Base-by-base conservation (phyloP, 805 yeast species). In the Deakozyma indianensis region DNA sequence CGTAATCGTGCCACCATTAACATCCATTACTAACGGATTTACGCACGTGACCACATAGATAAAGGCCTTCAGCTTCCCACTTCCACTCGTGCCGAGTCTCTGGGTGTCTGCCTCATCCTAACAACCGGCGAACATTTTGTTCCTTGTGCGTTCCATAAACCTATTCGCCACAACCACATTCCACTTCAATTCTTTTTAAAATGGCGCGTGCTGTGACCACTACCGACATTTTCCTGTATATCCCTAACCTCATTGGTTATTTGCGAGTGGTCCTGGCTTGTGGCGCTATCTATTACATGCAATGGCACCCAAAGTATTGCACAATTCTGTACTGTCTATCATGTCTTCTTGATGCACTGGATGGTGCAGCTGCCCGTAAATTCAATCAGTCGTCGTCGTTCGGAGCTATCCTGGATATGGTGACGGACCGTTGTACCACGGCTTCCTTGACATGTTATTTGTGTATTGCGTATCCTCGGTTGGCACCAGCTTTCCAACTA, bases 341-440 rank as follows among this genome's bases (percentile, higher is more conserved):
- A 11, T 94, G 98, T 55, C 69, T 92, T 46, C 69, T 92, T 50
- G 99, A 92, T 64, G 99, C 99, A 0, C 75, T 87, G 47, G 99
- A 92, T 61, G 99, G 99, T 3, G 78, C 81, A 46, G 94, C 95
- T 47, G 99, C 99, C 3, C 74, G 99, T 51, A 74, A 73, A 56
- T 85, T 71, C 61, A 77, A 83, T 60, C 99, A 92, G 63, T 81
- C 95, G 15, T 84, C 96, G 25, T 74, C 77, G 53, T 85, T 86
- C 53, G 99, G 99, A 29, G 97, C 98, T 18, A 95, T 94, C 20
- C 73, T 92, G 55, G 99, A 92, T 64, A 92, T 92, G 99, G 96
- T 92, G 25, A 90, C 98, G 18, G 99, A 92, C 62, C 74, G 99
- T 59, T 92, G 96, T 61, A 88, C 98, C 14, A 92, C 99, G 0